phyloP scores from a whole-genome alignment of 805 yeast genomes.

The Wickerhamomyces silvicola region DNA sequence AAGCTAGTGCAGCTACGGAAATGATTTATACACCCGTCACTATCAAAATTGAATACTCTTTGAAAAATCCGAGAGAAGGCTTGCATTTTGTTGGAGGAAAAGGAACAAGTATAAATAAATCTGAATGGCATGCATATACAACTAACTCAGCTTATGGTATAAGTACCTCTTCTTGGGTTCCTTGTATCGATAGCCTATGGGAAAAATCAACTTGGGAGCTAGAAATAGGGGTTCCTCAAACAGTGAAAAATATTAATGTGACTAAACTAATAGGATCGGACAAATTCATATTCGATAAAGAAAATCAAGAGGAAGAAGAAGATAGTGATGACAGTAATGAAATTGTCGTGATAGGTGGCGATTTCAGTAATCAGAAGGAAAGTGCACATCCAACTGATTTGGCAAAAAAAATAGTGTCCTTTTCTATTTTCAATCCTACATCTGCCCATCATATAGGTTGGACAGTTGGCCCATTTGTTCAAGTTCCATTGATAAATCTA shows the following conservation, averaged over 20 bases:
- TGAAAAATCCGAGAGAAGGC: conserved; percentile 67
- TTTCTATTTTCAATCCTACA: conserved; percentile 73
- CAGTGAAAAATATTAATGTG: conserved; percentile 60
- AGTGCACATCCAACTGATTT: conserved; percentile 70
- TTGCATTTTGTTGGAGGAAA: conserved; percentile 64
- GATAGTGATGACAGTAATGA: conserved; percentile 35
- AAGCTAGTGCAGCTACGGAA: conserved; percentile 24
- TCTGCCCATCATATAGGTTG: conserved; percentile 94
- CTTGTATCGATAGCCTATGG: conserved; percentile 85
- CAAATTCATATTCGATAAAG: conserved; percentile 17
- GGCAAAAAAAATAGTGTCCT: conserved; percentile 67
- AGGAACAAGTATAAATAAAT: conserved; percentile 33
- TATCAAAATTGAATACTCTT: conserved; percentile 58
- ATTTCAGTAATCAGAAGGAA: conserved; percentile 57
- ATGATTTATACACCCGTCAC: conserved; percentile 67
- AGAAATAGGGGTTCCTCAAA: conserved; percentile 78
- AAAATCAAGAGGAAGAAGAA: conserved; percentile 26
- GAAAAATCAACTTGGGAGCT: conserved; percentile 91
- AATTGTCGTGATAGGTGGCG: conserved; percentile 64
- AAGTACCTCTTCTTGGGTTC: conserved; percentile 95
- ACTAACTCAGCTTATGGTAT: conserved; percentile 69
- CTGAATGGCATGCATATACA: conserved; percentile 81
- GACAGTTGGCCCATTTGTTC: conserved; percentile 85
- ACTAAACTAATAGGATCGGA: conserved; percentile 27
- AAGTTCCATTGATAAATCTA: conserved; percentile 44